These are phyloP conservation scores for Telopea speciosissima DNA, from an alignment of 177 flowering plant genomes.

Conservation along the genomic window DNA sequence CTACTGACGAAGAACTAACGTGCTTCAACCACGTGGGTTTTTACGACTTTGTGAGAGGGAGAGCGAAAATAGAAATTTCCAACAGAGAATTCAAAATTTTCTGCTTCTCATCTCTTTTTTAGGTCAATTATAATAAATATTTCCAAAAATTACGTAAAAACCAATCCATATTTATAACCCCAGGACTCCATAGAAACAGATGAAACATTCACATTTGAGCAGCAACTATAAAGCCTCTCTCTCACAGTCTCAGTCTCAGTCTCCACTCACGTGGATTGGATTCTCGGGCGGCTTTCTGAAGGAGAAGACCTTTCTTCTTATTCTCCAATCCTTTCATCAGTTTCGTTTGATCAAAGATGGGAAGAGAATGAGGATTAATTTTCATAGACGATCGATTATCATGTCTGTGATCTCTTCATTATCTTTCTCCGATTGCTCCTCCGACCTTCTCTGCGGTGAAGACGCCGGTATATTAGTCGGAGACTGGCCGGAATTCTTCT, in stretches of 20 bases:
- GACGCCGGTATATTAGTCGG: slow-evolving; percentile 47
- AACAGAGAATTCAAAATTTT: no score
- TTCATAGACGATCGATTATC: slow-evolving; percentile 14
- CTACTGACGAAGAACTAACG: no score
- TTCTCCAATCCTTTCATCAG: neutral
- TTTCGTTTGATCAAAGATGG: slow-evolving; percentile 12
- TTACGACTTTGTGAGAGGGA: no score
- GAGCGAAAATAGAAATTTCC: no score
- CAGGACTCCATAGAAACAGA: no score
- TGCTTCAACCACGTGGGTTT: no score
- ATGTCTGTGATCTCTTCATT: slow-evolving; percentile 32
- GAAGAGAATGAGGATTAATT: slow-evolving; percentile 13
- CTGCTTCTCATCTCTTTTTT: no score
- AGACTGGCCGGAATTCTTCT: slow-evolving; percentile 40
- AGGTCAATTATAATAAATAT: no score
- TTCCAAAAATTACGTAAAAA: no score
- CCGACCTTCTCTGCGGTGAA: slow-evolving; percentile 74
- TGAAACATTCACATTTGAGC: no score
- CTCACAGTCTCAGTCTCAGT: neutral
- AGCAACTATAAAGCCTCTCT: neutral
- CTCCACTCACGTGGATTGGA: neutral
- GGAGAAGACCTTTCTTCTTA: no score
- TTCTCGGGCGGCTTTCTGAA: neutral
- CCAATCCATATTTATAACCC: no score
- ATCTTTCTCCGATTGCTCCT: slow-evolving; percentile 42